phyloP scores from a whole-genome alignment of 78 protist genomes.

The Dictyostelium capitatum region DNA sequence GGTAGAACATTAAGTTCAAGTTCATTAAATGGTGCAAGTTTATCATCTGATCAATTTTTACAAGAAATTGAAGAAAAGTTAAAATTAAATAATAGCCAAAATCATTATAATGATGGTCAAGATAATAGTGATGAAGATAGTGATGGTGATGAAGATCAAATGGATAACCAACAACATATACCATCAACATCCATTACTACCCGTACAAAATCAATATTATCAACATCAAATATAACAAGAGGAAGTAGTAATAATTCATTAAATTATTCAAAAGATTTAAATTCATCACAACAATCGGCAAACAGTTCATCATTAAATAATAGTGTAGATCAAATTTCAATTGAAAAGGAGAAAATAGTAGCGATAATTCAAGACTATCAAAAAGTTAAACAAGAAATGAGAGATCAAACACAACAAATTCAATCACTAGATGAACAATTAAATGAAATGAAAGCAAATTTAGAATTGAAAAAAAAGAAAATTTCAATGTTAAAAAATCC shows the following conservation, averaged over 20 bases:
- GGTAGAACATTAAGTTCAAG: background rate
- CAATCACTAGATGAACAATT: conserved; percentile 42
- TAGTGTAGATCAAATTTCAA: background rate
- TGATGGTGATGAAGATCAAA: background rate
- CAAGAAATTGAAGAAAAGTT: conserved; percentile 6
- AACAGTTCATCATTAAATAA: background rate
- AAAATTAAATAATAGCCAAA: background rate
- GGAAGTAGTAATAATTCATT: too few relatives aligned
- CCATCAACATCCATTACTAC: too few relatives aligned
- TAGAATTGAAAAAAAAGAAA: conserved; percentile 73
- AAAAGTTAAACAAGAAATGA: conserved; percentile 29
- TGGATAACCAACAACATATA: too few relatives aligned
- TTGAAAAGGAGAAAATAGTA: conserved; percentile 54
- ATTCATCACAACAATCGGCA: too few relatives aligned
- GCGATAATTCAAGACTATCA: conserved; percentile 44
- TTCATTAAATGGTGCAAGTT: background rate
- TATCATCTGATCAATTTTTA: background rate
- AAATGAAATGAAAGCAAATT: conserved; percentile 34
- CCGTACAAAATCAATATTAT: background rate
- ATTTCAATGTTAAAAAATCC: conserved; percentile 35
- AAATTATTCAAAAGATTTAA: too few relatives aligned
- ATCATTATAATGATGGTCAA: background rate
- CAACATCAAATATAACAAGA: background rate
- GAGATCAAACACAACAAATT: conserved; percentile 37
- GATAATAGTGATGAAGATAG: background rate